Base-by-base conservation (phyloP, 495 filamentous ascomycete species). In the Aspergillus sparsus region DNA sequence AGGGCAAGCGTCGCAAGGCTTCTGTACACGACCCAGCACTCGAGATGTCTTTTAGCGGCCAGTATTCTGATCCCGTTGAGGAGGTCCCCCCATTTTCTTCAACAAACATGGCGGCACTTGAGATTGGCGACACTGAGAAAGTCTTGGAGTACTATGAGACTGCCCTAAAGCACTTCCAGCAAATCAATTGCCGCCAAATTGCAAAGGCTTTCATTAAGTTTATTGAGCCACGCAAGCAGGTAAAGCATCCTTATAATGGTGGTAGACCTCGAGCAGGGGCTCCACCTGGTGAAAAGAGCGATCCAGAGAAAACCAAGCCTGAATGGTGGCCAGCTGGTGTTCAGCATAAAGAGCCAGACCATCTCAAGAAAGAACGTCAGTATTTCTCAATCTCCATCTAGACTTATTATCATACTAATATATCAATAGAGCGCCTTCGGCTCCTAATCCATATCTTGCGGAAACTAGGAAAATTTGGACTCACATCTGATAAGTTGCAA, bases 211-310 rank as follows among this genome's bases (percentile, higher is more conserved):
- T 91, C 74, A 87, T 96, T 63, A 92, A 89, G 66, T 80, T 86
- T 13, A 87, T 96, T 3, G 89, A 92, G 52, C 89, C 92, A 0
- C 90, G 89, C 61, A 97, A 97, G 70, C 91, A 96, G 68, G 85
- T 87, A 0, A 87, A 82, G 46, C 85, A 89, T 62, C 93, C 93
- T 0, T 97, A 97, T 71, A 92, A 88, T 27, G 80, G 83, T 15
- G 81, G 86, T 44, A 71, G 69, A 55, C 65, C 71, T 8, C 70
- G 70, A 35, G 58, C 69, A 49, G 73, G 74, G 27, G 71, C 71
- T 31, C 61, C 72, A 7, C 71, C 74, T 0, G 76, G 74, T n/a
- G 60, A 72, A 15, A 74, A 70, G 18, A 71, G 74, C 7, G 77
- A 80, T 45, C 77, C 79, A 3, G 80, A 88, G 44, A 74, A 78